Conservation (phyloP, 108 stramenopile species). For the Nannochloropsis oceanica region DNA sequence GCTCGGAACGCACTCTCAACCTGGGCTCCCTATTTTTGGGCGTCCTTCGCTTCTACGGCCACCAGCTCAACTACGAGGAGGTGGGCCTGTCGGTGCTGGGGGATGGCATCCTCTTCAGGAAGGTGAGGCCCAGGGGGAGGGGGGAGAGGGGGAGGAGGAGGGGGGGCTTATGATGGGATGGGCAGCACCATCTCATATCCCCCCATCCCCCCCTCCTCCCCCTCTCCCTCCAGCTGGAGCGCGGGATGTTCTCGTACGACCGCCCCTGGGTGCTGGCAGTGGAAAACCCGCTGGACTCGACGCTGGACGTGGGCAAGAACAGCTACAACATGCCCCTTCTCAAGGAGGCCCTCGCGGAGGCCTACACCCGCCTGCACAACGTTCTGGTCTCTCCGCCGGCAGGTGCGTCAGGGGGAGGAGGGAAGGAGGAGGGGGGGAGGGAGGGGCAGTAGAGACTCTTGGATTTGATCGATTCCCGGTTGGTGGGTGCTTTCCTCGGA, state of each 20-base stretch:
- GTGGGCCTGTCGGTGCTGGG: not conserved
- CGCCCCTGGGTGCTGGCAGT: not conserved
- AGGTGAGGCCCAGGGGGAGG: not conserved
- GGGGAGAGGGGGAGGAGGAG: not conserved
- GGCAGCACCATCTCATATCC: too few relatives aligned
- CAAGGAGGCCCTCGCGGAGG: not conserved
- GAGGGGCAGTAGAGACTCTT: not conserved
- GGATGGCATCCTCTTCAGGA: not conserved
- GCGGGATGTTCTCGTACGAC: not conserved
- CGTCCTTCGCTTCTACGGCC: constrained; percentile 76
- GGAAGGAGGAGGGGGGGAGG: not conserved
- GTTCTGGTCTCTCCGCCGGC: not conserved
- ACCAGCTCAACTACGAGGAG: constrained; percentile 61
- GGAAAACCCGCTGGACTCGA: not conserved
- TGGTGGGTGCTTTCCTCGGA: not conserved
- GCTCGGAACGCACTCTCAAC: constrained; percentile 28
- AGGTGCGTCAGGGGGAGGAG: not conserved
- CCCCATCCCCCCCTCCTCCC: not conserved
- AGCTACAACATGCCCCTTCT: not conserved
- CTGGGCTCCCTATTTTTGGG: constrained; percentile 68
- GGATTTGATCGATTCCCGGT: not conserved
- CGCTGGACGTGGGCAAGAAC: not conserved
- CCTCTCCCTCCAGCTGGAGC: too few relatives aligned
- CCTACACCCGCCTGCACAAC: not conserved
- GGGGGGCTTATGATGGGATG: too few relatives aligned